Conservation (phyloP, 345 rosid genomes). For the Euclidium syriacum region DNA sequence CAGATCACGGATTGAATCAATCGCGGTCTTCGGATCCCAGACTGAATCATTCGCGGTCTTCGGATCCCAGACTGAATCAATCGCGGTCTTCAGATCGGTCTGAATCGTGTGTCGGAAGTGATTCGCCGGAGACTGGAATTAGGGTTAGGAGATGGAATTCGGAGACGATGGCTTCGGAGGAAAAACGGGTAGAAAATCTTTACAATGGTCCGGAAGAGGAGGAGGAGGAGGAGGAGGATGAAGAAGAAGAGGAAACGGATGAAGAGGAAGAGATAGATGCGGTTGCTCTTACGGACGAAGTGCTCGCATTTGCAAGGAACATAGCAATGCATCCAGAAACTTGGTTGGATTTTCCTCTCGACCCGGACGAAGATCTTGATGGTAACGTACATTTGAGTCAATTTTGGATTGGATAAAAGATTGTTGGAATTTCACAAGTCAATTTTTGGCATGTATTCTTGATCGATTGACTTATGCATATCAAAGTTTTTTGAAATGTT, state of each 20-base stretch:
- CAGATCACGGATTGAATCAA: slow-evolving; percentile 29
- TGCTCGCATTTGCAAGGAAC: slow-evolving; percentile 68
- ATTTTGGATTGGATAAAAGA: not conserved
- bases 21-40: slow-evolving; percentile 17
- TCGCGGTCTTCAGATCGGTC: slow-evolving; percentile 26
- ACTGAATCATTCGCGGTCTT: not conserved
- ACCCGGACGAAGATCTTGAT: slow-evolving; percentile 58
- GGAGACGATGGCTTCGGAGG: slow-evolving; percentile 32
- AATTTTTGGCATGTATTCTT: not conserved
- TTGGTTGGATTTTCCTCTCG: slow-evolving; percentile 87
- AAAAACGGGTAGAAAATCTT: slow-evolving; percentile 30
- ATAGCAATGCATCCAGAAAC: slow-evolving; percentile 93
- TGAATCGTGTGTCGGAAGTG: slow-evolving; percentile 45
- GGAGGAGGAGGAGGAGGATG: slow-evolving; percentile 35
- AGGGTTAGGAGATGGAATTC: slow-evolving; percentile 62
- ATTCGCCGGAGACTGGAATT: slow-evolving; percentile 67
- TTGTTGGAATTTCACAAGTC: not conserved
- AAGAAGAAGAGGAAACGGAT: slow-evolving; percentile 28
- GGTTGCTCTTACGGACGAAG: slow-evolving; percentile 83
- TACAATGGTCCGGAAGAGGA: slow-evolving; percentile 53
- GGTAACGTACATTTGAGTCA: slow-evolving; percentile 36
- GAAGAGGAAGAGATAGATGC: slow-evolving; percentile 42
- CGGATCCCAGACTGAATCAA: not conserved
- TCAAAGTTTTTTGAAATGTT: not conserved
- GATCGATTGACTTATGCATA: not conserved